Base-by-base conservation (phyloP, 2,329 filamentous ascomycete species). In the Neoarthrinium moseri region DNA sequence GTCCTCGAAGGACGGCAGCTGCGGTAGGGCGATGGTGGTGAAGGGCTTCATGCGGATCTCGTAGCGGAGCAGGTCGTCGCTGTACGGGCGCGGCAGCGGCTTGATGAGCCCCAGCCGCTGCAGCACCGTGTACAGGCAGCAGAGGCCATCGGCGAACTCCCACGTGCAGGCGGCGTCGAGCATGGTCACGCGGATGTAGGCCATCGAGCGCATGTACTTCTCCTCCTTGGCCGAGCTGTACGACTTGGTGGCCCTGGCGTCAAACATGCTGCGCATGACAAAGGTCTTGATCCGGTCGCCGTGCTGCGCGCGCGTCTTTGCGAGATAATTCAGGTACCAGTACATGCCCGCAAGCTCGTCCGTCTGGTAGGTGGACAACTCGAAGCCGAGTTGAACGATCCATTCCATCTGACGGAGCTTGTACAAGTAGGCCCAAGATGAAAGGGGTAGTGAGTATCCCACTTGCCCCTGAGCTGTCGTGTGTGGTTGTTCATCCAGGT, bases 281-380 rank as follows among this genome's bases (percentile, higher is more conserved):
- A 89, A 89, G 2, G 78, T 74, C 55, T 84, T 81, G 56, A 94
- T 89, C 43, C 87, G 80, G 55, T 90, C 84, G 20, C 87, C 70
- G 57, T 96, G 82, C 60, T 83, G 76, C 36, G 82, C 68, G 50
- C 86, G 74, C 45, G 86, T 81, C 61, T 84, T 79, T 59, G 87
- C 73, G 48, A 95, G 70, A 69, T 89, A 81, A 55, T 88, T 81
- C 51, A 96, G 71, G 63, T 96, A 91, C 83, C 87, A 94, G 65
- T 97, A 97, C 87, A 96, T 95, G 20, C 83, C 84, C 1, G 84
- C 80, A 8, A 94, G 75, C 64, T 99, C 94, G 63, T 95, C 87
- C 0, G 83, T 77, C 43, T 92, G 84, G 65, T 97, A 97, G 8
- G 96, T 81, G 34, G 92, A 86, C 11, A 96, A 83, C 66, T 99